Evolutionary conservation across 441 rosid species (phyloP).

Genomic region (Corymbia calophylla): DNA sequence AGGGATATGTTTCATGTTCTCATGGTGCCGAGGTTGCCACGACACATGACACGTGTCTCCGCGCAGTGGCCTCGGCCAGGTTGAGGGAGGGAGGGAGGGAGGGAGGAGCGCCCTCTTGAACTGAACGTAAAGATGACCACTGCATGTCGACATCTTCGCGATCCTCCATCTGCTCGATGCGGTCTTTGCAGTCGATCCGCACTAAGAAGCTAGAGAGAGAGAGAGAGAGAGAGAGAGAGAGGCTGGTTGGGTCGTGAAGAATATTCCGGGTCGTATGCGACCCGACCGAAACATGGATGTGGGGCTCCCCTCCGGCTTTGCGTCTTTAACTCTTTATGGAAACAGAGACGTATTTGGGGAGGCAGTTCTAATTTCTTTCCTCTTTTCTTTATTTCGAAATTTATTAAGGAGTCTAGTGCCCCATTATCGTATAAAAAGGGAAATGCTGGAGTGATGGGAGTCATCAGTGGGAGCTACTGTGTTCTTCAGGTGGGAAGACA

Average conservation of each 20-base stretch:
- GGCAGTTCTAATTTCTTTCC: not conserved
- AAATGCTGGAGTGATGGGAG: not conserved
- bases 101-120: not conserved
- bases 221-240: not conserved
- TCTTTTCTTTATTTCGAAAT: not conserved
- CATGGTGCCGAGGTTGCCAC: not conserved
- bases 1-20: not conserved
- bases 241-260: not conserved
- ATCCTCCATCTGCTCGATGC: not conserved
- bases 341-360: not conserved
- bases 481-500: not conserved
- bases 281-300: not conserved
- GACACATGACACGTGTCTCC: not conserved
- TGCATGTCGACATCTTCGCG: not conserved
- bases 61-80: not conserved
- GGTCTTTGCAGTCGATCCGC: not conserved
- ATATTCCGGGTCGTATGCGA: not conserved
- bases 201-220: not conserved
- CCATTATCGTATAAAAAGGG: not conserved
- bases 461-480: not conserved
- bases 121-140: not conserved
- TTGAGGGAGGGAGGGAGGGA: not conserved
- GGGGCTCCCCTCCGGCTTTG: not conserved
- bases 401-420: not conserved
- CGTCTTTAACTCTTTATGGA: not conserved